These are phyloP conservation scores for Priceomyces fermenticarens DNA, from an alignment of 805 yeast species.

Conservation along the genomic window DNA sequence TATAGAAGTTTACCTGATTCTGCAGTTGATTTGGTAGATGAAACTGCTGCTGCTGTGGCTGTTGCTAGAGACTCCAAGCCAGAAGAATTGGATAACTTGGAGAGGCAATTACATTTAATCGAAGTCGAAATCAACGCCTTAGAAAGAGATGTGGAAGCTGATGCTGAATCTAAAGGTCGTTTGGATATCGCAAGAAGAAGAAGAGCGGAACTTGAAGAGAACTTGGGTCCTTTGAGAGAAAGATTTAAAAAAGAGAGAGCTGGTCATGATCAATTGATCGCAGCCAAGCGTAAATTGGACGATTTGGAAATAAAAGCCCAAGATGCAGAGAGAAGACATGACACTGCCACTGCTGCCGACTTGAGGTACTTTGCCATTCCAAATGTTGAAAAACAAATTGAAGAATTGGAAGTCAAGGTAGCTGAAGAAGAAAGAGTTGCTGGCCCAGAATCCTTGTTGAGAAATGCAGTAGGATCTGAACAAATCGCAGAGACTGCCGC, in stretches of 20 bases:
- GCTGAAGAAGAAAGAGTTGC: constrained; percentile 71
- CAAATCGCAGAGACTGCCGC: constrained; percentile 97
- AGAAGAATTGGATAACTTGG: constrained; percentile 90
- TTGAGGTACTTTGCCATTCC: constrained; percentile 97
- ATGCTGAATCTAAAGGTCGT: constrained; percentile 79
- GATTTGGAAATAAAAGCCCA: constrained; percentile 89
- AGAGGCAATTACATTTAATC: constrained; percentile 84
- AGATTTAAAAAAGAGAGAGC: constrained; percentile 82
- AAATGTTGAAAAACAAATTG: constrained; percentile 75
- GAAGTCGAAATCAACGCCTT: constrained; percentile 96
- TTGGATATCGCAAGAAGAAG: constrained; percentile 73
- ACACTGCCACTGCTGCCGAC: constrained; percentile 92
- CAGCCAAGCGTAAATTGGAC: constrained; percentile 85
- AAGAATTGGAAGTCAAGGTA: constrained; percentile 68
- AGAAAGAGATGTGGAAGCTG: constrained; percentile 91
- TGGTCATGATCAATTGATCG: constrained; percentile 87
- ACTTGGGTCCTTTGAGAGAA: constrained; percentile 79
- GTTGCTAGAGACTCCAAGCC: constrained; percentile 98
- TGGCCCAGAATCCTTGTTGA: constrained; percentile 64
- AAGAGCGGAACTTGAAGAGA: constrained; percentile 81
- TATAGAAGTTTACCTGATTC: constrained; percentile 93
- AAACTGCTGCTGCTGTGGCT: constrained; percentile 92
- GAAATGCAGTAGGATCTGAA: constrained; percentile 87
- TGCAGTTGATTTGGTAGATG: constrained; percentile 91
- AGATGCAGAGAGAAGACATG: constrained; percentile 97